phyloP scores from a whole-genome alignment of 1,139 yeast species.

The Taphrina populina region DNA sequence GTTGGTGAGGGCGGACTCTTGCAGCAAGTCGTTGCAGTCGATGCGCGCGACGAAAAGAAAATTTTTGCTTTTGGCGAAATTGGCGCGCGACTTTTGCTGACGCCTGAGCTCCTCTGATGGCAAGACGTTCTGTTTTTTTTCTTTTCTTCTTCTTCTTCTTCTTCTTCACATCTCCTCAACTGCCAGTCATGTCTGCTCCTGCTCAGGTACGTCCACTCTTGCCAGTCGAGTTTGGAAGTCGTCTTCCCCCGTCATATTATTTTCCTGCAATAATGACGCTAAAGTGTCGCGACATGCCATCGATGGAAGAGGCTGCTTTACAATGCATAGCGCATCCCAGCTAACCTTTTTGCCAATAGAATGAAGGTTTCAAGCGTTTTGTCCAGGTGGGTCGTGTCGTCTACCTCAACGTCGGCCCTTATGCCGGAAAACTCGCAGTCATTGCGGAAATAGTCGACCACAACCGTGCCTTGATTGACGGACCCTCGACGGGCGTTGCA shows the following conservation, averaged over 20 bases:
- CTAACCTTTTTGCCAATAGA: conserved; percentile 1
- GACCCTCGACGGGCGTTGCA: conserved; percentile 82
- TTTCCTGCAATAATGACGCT: too few species aligned
- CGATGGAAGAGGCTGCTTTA: conserved; percentile 30
- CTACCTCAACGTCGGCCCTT: conserved; percentile 72
- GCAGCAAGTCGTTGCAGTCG: conserved; percentile 70
- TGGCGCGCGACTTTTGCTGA: conserved; percentile 57
- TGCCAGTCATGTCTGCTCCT: too few species aligned
- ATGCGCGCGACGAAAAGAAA: conserved; percentile 51
- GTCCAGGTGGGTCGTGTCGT: conserved; percentile 99
- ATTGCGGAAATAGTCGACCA: conserved; percentile 98
- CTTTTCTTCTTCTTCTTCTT: too few species aligned
- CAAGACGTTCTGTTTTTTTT: too few species aligned
- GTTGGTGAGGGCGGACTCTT: conserved; percentile 74
- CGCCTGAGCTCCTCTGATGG: too few species aligned
- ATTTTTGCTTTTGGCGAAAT: conserved; percentile 64
- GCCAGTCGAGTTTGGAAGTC: conserved; percentile 20
- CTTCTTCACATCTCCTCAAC: too few species aligned
- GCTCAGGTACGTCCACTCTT: conserved; percentile 16
- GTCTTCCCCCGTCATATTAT: too few species aligned
- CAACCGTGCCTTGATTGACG: conserved; percentile 95
- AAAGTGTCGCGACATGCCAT: conserved; percentile 21
- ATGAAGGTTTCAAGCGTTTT: conserved; percentile 58
- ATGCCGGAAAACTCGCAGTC: conserved; percentile 81
- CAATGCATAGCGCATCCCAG: background rate